Evolutionary conservation across 2,329 filamentous ascomycete species (phyloP), one percentile per base, ranked within the genome.

Genomic region (Hypocrella siamensis): DNA sequence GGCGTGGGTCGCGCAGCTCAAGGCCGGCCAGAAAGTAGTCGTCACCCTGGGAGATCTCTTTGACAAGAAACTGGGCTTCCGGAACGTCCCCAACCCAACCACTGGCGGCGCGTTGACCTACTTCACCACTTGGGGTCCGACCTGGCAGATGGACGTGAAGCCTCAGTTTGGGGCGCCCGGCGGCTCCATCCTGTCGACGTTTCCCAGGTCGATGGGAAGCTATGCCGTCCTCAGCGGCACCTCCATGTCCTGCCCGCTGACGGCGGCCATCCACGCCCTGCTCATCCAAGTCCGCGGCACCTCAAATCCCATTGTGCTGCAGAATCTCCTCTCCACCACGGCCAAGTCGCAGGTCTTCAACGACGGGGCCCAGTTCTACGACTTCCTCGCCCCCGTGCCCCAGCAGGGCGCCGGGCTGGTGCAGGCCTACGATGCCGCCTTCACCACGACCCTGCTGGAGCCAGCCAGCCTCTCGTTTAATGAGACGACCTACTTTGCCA

Each of bases 401-500:
- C 69, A 75, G 46, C 65, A 71, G 40, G 70, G 70, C 22, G 61
- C 53, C 52, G 4, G 46, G n/a, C 27, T 53, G 19, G 31, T 37
- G 4, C 63, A 71, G 38, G 68, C 65, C 2, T 67, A 63, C 44
- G 63, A 71, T 33, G 63, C 67, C 11, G 63, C 68, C 9, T 59
- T 64, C 40, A 51, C 62, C 12, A 65, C 57, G 1, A 62, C 60
- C 2, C 42, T 65, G 16, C 50, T 74, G 16, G 61, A 61, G 46
- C 58, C 56, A 12, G 61, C 63, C 18, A 66, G 60, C 45, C 52
- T 76, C 12, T 57, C 63, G 5, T 71, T 74, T 52, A 74, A 75
- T 45, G 70, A 75, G 46, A 70, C 67, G 17, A 26, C 28, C 7
- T 30, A 70, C 51, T 60, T 68, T 38, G 46, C 47, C 19, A 45